Evolutionary conservation across 208 protist species (phyloP), one percentile per base, ranked within the genome.

Genomic region (Jaenimonas drosophilae): DNA sequence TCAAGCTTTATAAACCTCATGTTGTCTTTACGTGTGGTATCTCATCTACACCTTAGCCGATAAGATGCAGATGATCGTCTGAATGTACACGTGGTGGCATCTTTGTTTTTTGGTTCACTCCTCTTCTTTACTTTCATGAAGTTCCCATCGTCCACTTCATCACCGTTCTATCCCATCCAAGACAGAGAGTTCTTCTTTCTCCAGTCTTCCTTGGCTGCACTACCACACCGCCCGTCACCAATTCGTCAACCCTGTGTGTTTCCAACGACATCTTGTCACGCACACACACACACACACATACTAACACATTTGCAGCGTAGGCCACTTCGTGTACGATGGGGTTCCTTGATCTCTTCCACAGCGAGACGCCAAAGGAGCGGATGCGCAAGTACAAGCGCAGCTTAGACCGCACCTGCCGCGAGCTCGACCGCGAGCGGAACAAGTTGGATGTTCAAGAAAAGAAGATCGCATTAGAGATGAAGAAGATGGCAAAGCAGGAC

Each of bases 381-480:
- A 81, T 99, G 54, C 72, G 92, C 50, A 86, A 97, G 66, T 96
- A 98, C 77, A 97, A 99, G 76, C 85, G 96, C 25, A 54, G 72
- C 23, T 61, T 99, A 1, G 92, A 97, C 49, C 64, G 76, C 32
- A 94, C 95, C 12, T 88, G 96, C 46, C 78, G 96, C 38, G 95
- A 99, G 23, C 62, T 99, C 9, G 96, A 99, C 59, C 64, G 96
- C 26, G 97, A 99, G 67, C 70, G 94, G 23, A 89, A 76, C 34
- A 96, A 89, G 52, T 59, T 99, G 26, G 76, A 95, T 36, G 56
- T 52, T 19, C 90, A 98, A 69, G 96, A 99, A 57, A 94, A 96
- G 48, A 96, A 97, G 68, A 88, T 98, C 57, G 81, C 96, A 25
- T 73, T 76, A 27, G 97, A 99, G 16, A 98, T 99, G 72, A 94